Conservation (phyloP, 1,284 basidiomycete species). For the Garcileccinum viscosum region DNA sequence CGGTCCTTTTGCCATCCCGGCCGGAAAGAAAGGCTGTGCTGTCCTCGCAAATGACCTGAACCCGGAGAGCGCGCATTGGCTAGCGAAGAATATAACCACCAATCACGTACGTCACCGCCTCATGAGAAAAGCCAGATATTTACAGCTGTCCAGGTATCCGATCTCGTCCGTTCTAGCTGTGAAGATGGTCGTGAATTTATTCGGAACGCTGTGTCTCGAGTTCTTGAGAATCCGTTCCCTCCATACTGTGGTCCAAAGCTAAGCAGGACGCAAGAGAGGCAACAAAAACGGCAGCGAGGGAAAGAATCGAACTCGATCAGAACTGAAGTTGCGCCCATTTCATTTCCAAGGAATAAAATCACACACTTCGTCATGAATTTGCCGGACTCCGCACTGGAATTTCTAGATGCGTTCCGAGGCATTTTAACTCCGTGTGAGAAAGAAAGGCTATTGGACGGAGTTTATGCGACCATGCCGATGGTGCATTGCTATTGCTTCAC, state of each 20-base stretch:
- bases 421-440: slow-evolving; percentile 53
- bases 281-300: slow-evolving; percentile 39
- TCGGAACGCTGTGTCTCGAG: slow-evolving; percentile 56
- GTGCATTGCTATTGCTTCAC: slow-evolving; percentile 98
- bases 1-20: slow-evolving; percentile 94
- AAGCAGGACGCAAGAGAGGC: slow-evolving; percentile 50
- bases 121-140: slow-evolving; percentile 7
- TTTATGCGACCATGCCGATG: slow-evolving; percentile 80
- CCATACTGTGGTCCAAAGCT: slow-evolving; percentile 55
- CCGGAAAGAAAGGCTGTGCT: slow-evolving; percentile 87
- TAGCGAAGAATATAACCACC: slow-evolving; percentile 72
- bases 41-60: slow-evolving; percentile 96
- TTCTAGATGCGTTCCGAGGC: slow-evolving; percentile 88
- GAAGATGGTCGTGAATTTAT: slow-evolving; percentile 90
- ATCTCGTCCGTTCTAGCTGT: slow-evolving; percentile 73
- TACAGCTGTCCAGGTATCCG: slow-evolving; percentile 59
- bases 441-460: slow-evolving; percentile 44
- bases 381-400: slow-evolving; percentile 89
- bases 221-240: slow-evolving; percentile 70
- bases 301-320: slow-evolving; percentile 11
- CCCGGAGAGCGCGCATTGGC: slow-evolving; percentile 83
- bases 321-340: slow-evolving; percentile 3
- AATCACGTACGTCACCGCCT: slow-evolving; percentile 67
- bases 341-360: slow-evolving; percentile 58
- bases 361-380: slow-evolving; percentile 98